A percentile compares a stretch with the other conserved stretches of the same genome.
These are phyloP conservation scores for Rusavskia elegans DNA, from an alignment of 495 filamentous ascomycete genomes.

Conservation along the genomic window DNA sequence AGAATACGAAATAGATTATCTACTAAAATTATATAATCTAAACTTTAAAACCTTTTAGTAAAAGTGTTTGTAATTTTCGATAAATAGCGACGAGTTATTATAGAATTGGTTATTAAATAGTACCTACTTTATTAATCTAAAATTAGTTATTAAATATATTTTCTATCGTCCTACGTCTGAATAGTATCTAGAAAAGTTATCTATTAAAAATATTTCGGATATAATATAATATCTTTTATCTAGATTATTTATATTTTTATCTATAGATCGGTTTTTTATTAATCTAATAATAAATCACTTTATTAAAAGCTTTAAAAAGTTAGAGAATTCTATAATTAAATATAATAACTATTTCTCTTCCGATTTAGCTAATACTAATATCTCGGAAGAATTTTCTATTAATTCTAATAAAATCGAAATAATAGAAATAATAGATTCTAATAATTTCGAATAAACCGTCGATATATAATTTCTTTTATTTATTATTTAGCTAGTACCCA, in stretches of 20 bases:
- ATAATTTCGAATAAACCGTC: too few species aligned
- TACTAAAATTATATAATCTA: conserved; percentile 1
- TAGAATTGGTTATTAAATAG: neutral
- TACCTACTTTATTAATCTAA: conserved; percentile 3
- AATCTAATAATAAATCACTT: too few species aligned
- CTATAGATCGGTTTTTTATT: conserved; percentile 8
- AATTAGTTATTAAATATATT: neutral
- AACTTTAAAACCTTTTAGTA: too few species aligned
- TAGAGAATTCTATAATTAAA: conserved; percentile 7
- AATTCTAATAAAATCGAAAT: neutral
- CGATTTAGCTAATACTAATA: neutral
- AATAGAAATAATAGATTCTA: too few species aligned
- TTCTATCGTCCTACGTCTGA: neutral
- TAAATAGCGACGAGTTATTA: neutral
- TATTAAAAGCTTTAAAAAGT: too few species aligned
- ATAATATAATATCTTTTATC: conserved; percentile 2
- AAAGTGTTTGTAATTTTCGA: neutral
- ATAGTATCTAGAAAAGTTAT: conserved; percentile 4
- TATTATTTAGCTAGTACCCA: neutral
- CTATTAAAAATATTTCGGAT: conserved; percentile 1
- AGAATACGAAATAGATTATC: neutral
- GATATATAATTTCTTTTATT: too few species aligned
- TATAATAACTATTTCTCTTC: neutral
- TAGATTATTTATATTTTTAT: neutral
- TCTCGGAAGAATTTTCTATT: too few species aligned